These are phyloP conservation scores for Musa beccarii DNA, from an alignment of 176 grass and related monocot genomes.

Conservation along the genomic window DNA sequence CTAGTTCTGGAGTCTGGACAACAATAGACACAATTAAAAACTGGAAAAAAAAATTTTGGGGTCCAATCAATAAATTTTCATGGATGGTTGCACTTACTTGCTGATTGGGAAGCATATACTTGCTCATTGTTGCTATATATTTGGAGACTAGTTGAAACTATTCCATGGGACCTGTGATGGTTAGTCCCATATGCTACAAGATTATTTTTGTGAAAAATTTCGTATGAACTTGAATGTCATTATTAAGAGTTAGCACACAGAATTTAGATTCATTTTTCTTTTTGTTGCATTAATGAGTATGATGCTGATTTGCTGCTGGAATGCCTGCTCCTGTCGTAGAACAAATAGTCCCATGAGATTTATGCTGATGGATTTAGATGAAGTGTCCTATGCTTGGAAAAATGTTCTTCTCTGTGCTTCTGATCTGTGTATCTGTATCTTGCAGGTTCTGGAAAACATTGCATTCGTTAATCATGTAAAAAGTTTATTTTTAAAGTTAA, in stretches of 20 bases:
- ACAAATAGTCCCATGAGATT: neutral
- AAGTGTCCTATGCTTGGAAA: neutral
- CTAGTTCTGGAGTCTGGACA: neutral
- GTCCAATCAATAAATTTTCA: no score
- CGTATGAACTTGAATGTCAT: neutral
- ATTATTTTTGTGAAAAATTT: neutral
- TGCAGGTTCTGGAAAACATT: constrained; percentile 66
- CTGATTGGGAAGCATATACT: neutral
- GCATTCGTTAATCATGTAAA: constrained; percentile 59
- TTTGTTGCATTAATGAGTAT: neutral
- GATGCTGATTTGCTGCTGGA: neutral
- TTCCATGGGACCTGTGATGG: neutral
- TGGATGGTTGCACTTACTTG: neutral
- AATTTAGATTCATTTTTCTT: neutral
- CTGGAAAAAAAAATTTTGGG: neutral
- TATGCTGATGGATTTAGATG: neutral
- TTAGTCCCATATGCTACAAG: neutral
- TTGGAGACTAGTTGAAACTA: neutral
- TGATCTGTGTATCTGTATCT: neutral
- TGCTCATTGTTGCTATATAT: neutral
- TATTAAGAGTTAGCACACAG: neutral
- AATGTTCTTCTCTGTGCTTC: neutral
- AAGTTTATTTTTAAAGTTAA: constrained; percentile 49
- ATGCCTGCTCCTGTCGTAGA: neutral
- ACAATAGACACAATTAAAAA: neutral